Evolutionary conservation across 1,284 basidiomycete species (phyloP).

Genomic region (Xerocomus amazonicus): DNA sequence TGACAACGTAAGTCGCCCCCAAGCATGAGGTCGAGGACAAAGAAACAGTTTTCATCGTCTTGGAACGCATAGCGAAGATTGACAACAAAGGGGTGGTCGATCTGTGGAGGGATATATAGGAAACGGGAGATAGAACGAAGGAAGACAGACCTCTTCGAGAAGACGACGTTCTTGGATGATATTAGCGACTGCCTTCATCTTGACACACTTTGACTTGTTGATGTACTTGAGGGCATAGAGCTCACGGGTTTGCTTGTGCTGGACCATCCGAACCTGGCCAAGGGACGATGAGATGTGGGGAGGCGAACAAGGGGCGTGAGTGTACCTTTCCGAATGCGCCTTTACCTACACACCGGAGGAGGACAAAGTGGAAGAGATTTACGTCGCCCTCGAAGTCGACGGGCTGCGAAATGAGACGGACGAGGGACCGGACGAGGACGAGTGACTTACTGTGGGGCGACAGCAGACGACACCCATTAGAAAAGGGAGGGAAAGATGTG

Average conservation of each 20-base stretch:
- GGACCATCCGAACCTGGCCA: slow-evolving; percentile 88
- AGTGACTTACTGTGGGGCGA: slow-evolving; percentile 62
- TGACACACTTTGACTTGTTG: slow-evolving; percentile 96
- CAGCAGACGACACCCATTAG: slow-evolving; percentile 87
- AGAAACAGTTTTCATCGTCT: slow-evolving; percentile 99
- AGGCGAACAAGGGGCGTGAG: slow-evolving; percentile 8
- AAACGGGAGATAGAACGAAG: background rate
- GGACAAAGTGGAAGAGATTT: slow-evolving; percentile 95
- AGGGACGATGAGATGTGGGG: slow-evolving; percentile 3
- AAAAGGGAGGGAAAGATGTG: slow-evolving; percentile 24
- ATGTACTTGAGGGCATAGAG: slow-evolving; percentile 99
- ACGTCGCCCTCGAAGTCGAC: slow-evolving; percentile 98
- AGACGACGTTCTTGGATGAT: slow-evolving; percentile 93
- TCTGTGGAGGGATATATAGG: slow-evolving; percentile 43
- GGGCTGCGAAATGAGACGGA: slow-evolving; percentile 50
- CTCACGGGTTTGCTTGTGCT: slow-evolving; percentile 95
- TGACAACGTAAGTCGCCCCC: slow-evolving; percentile 93
- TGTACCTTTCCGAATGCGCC: slow-evolving; percentile 97
- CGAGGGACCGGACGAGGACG: background rate
- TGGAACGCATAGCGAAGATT: slow-evolving; percentile 98
- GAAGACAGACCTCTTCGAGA: slow-evolving; percentile 74
- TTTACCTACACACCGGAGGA: slow-evolving; percentile 93
- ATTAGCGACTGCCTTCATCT: slow-evolving; percentile 97
- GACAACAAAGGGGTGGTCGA: slow-evolving; percentile 96
- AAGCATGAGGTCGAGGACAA: slow-evolving; percentile 96